Conservation (phyloP, 352 stramenopile species). For the Phytophthora idaei region DNA sequence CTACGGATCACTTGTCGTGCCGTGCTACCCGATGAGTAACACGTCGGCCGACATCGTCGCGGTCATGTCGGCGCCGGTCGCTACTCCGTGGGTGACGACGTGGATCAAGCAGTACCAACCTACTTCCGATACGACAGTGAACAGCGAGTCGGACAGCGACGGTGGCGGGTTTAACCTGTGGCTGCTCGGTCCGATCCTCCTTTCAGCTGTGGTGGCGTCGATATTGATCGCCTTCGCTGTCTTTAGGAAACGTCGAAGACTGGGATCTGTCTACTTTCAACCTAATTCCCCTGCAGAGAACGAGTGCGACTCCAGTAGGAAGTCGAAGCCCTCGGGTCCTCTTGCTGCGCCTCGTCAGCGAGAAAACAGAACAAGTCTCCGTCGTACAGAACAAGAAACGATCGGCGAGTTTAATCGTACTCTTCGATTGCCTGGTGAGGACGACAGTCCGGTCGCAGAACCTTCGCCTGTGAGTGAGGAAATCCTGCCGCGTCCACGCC, state of each 20-base stretch:
- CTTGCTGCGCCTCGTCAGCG: slow-evolving; percentile 14
- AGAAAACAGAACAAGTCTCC: slow-evolving; percentile 30
- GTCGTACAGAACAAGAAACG: slow-evolving; percentile 35
- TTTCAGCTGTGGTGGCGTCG: slow-evolving; percentile 4
- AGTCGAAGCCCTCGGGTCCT: slow-evolving; percentile 24
- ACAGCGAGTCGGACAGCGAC: slow-evolving; percentile 16
- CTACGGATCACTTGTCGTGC: slow-evolving; percentile 47
- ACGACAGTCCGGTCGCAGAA: slow-evolving; percentile 30
- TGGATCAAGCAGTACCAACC: slow-evolving; percentile 38
- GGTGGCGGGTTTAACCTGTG: slow-evolving; percentile 26
- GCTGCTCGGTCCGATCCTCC: slow-evolving; percentile 33
- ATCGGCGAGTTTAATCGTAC: slow-evolving; percentile 37
- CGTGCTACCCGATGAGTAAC: slow-evolving; percentile 40
- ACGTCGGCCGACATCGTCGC: slow-evolving; percentile 31
- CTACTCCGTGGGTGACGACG: slow-evolving; percentile 31
- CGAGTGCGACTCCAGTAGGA: slow-evolving; percentile 11
- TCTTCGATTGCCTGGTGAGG: slow-evolving; percentile 24
- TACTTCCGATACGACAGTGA: slow-evolving; percentile 18
- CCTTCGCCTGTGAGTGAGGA: slow-evolving; percentile 23
- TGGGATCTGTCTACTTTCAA: slow-evolving; percentile 23
- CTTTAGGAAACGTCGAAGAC: slow-evolving; percentile 25
- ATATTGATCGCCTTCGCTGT: slow-evolving; percentile 21
- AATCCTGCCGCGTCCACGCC: slow-evolving; percentile 19
- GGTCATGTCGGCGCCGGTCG: slow-evolving; percentile 28
- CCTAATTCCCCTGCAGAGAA: slow-evolving; percentile 23